Evolutionary conservation across 2,329 filamentous ascomycete genomes (phyloP), one percentile per base, ranked within the genome.

Genomic region (Neofusicoccum umdonicola): DNA sequence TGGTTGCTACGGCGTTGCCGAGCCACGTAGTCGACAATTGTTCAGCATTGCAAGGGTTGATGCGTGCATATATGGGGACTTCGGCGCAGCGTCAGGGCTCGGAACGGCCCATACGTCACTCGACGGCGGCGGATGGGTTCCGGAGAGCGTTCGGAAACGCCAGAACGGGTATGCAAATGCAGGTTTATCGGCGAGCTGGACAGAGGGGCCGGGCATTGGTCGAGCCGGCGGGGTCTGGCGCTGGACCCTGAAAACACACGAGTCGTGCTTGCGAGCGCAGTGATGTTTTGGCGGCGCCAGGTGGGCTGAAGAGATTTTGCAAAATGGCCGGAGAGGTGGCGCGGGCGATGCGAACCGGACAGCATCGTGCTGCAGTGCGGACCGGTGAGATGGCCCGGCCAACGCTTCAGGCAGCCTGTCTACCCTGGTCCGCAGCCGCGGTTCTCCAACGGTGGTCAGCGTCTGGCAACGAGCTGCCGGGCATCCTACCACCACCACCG

Each of bases 161-260:
- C 31, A 22, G 12, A 37, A 27, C 56, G 15, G 56, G 41, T 17
- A 31, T 37, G 42, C 56, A 60, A 22, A 22, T n/a, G 39, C 39
- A 44, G 39, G 54, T 12, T 34, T 27, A 45, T 34, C 39, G 27
- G 56, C 17, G 41, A 47, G 17, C 6, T 47, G 31, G 34, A 22
- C 56, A 41, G 42, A 45, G 27, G 56, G 56, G 56, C 56, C 56
- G 22, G 56, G 56, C 41, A 45, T 47, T 45, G 41, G 56, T 58
- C 27, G n/a, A 11, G 27, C 19, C 56, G 42, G 41, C 54, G 41
- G 41, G 54, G 54, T 5, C 39, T 58, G 39, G 27, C 12, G 42
- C 42, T 60, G 56, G 56, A 60, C 56, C 56, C 56, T 60, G n/a
- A 60, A 39, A 60, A 60, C 31, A n/a, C 56, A 22, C 13, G 56